Evolutionary conservation across 768 basidiomycete genomes (phyloP).

Genomic region (Leucosporidium scottii): DNA sequence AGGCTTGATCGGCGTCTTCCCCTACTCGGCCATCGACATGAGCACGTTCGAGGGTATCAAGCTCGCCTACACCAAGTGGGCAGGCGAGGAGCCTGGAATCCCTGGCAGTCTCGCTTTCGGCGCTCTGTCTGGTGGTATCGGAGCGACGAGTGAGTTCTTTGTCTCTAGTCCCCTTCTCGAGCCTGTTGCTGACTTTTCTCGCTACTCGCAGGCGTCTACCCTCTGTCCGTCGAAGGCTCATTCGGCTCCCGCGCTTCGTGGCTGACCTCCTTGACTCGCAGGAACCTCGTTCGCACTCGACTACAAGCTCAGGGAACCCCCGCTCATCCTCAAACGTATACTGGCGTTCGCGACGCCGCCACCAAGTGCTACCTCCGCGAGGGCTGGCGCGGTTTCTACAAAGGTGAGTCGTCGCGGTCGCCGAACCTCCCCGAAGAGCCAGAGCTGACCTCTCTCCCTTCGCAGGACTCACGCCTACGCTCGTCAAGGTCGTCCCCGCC

Average conservation of each 20-base stretch:
- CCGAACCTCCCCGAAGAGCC: neutral
- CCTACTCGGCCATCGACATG: slow-evolving; percentile 76
- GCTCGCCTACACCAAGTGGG: slow-evolving; percentile 76
- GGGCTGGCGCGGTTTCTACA: slow-evolving; percentile 91
- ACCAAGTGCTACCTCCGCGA: slow-evolving; percentile 71
- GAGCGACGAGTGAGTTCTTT: slow-evolving; percentile 22
- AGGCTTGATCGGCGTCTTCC: slow-evolving; percentile 92
- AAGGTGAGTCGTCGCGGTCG: slow-evolving; percentile 22
- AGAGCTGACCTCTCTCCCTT: neutral
- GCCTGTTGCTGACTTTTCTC: neutral
- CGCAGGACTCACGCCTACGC: slow-evolving; percentile 74
- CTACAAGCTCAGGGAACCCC: slow-evolving; percentile 93
- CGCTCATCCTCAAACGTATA: slow-evolving; percentile 86
- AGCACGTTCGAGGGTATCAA: slow-evolving; percentile 90
- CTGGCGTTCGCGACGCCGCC: slow-evolving; percentile 77
- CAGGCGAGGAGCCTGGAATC: slow-evolving; percentile 79
- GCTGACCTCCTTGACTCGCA: neutral
- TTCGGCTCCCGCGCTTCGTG: slow-evolving; percentile 25
- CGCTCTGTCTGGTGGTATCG: slow-evolving; percentile 27
- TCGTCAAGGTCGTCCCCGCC: slow-evolving; percentile 93
- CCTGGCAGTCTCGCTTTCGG: slow-evolving; percentile 57
- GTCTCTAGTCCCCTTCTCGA: neutral
- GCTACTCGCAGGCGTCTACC: slow-evolving; percentile 21
- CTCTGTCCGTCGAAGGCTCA: slow-evolving; percentile 25
- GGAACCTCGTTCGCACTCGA: slow-evolving; percentile 74